Percentiles rank a stretch among this genome's conserved stretches.
Conservation (phyloP, 106 monocot genomes). For the Dendrobium nobile region DNA sequence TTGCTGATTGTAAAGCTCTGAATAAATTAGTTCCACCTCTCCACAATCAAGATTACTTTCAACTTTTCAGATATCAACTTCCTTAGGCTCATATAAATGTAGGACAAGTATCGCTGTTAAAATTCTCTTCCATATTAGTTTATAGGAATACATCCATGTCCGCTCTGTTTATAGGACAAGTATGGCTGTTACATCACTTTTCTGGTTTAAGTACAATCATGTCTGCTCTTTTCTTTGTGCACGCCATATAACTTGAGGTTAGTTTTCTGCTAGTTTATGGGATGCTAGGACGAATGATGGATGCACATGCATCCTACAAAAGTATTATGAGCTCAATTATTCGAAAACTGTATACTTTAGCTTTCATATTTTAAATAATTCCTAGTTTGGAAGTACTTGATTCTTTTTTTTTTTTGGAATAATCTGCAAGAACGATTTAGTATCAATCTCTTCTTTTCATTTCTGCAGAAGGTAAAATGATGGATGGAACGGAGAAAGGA, state of each 20-base stretch:
- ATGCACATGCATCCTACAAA: background rate
- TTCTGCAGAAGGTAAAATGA: background rate
- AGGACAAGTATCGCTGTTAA: too few relatives aligned
- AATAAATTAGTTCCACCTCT: too few relatives aligned
- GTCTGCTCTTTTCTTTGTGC: background rate
- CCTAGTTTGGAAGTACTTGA: background rate
- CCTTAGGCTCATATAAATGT: too few relatives aligned
- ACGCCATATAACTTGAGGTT: background rate
- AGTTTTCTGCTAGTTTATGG: background rate
- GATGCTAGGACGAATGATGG: background rate
- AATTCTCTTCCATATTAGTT: too few relatives aligned
- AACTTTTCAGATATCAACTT: too few relatives aligned
- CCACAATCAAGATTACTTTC: too few relatives aligned
- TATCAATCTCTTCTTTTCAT: background rate
- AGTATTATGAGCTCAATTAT: background rate
- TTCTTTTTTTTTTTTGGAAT: background rate
- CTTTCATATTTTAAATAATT: background rate
- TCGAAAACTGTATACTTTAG: background rate
- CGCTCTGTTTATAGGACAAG: too few relatives aligned
- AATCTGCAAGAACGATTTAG: background rate
- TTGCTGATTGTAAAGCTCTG: too few relatives aligned
- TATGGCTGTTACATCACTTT: background rate
- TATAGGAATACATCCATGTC: too few relatives aligned
- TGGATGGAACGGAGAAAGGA: constrained; percentile 9
- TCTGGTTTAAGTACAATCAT: background rate